These are phyloP conservation scores for Chaetomidium leptoderma DNA, from an alignment of 495 filamentous ascomycete species.

Conservation along the genomic window DNA sequence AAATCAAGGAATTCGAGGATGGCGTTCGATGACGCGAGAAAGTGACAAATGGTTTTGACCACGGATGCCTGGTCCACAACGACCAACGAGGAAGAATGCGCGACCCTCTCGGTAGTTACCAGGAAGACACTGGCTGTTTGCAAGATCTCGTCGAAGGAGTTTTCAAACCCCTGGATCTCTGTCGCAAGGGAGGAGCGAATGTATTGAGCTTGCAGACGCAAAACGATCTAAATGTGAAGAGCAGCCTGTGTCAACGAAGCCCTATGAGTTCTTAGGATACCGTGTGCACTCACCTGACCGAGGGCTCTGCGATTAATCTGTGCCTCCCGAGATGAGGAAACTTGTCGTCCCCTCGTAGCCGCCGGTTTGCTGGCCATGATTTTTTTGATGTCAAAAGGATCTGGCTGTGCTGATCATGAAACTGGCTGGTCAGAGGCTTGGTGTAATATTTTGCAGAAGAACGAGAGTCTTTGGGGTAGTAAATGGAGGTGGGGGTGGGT, in stretches of 20 bases:
- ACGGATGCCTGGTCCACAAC: constrained; percentile 8
- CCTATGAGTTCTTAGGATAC: not conserved
- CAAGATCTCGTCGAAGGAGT: constrained; percentile 10
- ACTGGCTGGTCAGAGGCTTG: too few species aligned
- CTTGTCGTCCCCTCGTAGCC: not conserved
- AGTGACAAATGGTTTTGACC: constrained; percentile 10
- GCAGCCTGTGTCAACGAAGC: not conserved
- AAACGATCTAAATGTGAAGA: not conserved
- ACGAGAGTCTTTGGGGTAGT: too few species aligned
- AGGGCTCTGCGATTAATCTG: not conserved
- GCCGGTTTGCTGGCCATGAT: not conserved
- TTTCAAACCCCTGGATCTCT: constrained; percentile 17
- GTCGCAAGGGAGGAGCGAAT: constrained; percentile 4
- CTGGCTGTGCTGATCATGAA: too few species aligned
- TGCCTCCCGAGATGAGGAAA: not conserved
- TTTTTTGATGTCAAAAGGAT: too few species aligned
- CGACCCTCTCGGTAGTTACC: constrained; percentile 1
- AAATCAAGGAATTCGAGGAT: constrained; percentile 18
- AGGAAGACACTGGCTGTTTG: constrained; percentile 11
- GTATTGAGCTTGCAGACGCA: constrained; percentile 8
- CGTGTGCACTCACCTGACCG: not conserved
- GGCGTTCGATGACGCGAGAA: constrained; percentile 13
- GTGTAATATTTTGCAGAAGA: too few species aligned
- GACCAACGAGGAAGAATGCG: constrained; percentile 3
- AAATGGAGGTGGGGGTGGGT: too few species aligned